Evolutionary conservation across 441 rosid species (phyloP).

Genomic region (Gossypium lobatum): DNA sequence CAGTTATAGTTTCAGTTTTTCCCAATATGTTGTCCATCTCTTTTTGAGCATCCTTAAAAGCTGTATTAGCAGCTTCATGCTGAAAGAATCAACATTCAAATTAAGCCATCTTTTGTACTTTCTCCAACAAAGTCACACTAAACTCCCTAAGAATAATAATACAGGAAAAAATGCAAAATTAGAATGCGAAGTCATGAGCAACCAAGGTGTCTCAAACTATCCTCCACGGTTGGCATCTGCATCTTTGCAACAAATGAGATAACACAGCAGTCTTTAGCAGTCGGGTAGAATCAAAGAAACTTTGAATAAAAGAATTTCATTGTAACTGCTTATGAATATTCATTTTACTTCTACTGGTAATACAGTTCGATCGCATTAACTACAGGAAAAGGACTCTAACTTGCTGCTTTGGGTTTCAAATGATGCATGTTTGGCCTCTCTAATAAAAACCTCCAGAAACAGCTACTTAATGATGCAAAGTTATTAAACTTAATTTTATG

Average conservation of each 20-base stretch:
- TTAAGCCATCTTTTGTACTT: constrained; percentile 15
- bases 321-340: background rate
- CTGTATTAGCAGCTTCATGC: constrained; percentile 76
- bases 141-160: background rate
- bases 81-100: constrained; percentile 29
- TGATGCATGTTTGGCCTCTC: background rate
- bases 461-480: background rate
- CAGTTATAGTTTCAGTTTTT: constrained; percentile 44
- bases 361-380: background rate
- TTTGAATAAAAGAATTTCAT: background rate
- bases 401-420: background rate
- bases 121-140: background rate
- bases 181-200: background rate
- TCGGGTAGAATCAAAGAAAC: background rate
- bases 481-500: background rate
- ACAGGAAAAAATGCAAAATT: background rate
- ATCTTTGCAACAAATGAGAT: background rate
- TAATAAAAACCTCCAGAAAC: background rate
- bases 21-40: constrained; percentile 54
- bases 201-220: background rate
- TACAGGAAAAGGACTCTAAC: background rate
- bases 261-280: background rate
- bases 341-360: background rate
- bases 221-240: background rate
- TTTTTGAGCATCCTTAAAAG: constrained; percentile 73